Evolutionary conservation across 257 asterid genomes (phyloP).

Genomic region (Solanum virginianum): DNA sequence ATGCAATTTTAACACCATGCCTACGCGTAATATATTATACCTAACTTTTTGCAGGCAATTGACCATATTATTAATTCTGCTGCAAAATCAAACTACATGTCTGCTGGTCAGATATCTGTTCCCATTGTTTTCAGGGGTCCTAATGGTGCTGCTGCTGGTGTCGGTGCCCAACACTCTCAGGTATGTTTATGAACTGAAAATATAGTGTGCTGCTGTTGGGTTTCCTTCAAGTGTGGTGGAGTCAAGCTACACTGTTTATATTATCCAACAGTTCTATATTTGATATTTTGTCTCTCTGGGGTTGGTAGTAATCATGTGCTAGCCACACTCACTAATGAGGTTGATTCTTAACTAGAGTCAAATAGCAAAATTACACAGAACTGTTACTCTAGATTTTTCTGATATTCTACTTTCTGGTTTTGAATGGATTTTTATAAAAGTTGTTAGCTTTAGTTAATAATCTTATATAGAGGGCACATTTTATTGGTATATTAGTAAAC

Average conservation of each 20-base stretch:
- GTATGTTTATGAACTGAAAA: constrained; percentile 19
- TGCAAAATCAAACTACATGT: constrained; percentile 86
- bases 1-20: not conserved
- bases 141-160: constrained; percentile 96
- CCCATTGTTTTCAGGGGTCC: constrained; percentile 92
- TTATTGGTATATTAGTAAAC: not conserved
- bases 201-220: not conserved
- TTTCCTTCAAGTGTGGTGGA: not conserved
- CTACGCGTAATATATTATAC: not conserved
- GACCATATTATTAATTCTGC: constrained; percentile 93
- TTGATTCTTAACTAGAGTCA: not conserved
- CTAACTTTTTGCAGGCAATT: constrained; percentile 41
- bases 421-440: not conserved
- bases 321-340: not conserved
- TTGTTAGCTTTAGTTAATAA: not conserved
- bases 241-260: not conserved
- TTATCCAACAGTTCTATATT: not conserved
- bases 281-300: not conserved
- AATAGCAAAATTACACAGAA: not conserved
- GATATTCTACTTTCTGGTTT: not conserved
- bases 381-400: not conserved
- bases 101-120: constrained; percentile 73
- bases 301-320: not conserved
- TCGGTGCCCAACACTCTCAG: constrained; percentile 93
- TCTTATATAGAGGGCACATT: not conserved